These are phyloP conservation scores for Penicillium expansum DNA, from an alignment of 2,329 filamentous ascomycete species.

Conservation along the genomic window DNA sequence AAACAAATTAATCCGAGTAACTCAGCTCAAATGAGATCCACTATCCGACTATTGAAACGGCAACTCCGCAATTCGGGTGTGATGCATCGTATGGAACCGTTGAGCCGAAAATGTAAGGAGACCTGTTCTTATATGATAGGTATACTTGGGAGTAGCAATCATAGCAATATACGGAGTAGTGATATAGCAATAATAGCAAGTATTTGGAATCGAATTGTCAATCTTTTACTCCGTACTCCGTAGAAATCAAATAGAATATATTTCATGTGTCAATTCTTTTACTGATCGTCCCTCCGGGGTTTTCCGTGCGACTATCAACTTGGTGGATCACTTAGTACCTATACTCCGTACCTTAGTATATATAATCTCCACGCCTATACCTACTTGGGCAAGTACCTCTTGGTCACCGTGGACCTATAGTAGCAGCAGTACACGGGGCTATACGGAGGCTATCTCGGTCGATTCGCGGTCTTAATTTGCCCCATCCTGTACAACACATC, in stretches of 20 bases:
- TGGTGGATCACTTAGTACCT: conserved; percentile 1
- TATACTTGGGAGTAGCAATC: neutral
- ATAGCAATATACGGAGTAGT: too few species aligned
- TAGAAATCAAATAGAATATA: too few species aligned
- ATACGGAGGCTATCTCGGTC: conserved; percentile 1
- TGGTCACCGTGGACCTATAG: neutral
- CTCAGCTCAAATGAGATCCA: neutral
- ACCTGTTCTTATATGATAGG: conserved; percentile 2
- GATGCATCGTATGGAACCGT: conserved; percentile 5
- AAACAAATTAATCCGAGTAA: neutral
- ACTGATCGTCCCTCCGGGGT: neutral
- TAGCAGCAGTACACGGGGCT: neutral
- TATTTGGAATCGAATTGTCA: neutral
- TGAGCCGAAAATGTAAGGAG: conserved; percentile 4
- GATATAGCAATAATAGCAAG: too few species aligned
- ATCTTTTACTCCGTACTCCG: too few species aligned
- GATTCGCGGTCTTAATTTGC: neutral
- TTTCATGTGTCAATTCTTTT: neutral
- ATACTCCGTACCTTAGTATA: too few species aligned
- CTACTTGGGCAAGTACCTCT: neutral
- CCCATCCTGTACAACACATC: conserved; percentile 12
- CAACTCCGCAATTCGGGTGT: conserved; percentile 8
- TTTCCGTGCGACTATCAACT: conserved; percentile 1
- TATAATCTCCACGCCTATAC: neutral
- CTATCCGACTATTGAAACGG: neutral